These are phyloP conservation scores for Cryptococcus sp. DNA, from an alignment of 1,284 basidiomycete genomes.

Conservation along the genomic window DNA sequence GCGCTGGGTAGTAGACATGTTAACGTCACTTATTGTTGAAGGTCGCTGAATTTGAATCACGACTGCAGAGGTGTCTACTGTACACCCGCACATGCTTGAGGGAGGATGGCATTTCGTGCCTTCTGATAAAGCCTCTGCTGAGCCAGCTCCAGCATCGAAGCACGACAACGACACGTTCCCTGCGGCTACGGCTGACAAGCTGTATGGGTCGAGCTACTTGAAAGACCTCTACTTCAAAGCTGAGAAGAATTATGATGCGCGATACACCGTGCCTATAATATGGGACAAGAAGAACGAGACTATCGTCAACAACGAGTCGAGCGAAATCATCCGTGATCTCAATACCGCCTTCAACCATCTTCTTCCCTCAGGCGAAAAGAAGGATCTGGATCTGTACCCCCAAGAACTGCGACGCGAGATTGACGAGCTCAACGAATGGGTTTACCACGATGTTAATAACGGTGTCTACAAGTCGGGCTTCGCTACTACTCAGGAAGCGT, in stretches of 20 bases:
- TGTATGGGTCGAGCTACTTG: constrained; percentile 70
- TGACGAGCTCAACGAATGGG: constrained; percentile 83
- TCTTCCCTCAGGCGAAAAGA: constrained; percentile 64
- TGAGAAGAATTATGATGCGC: constrained; percentile 64
- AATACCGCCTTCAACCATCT: constrained; percentile 77
- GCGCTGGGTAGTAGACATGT: neutral
- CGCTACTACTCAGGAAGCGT: constrained; percentile 77
- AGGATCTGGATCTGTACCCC: constrained; percentile 76
- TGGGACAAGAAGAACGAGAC: constrained; percentile 91
- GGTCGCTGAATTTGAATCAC: neutral
- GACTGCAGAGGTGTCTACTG: constrained; percentile 67
- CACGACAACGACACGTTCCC: constrained; percentile 63
- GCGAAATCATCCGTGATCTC: constrained; percentile 90
- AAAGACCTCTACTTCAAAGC: constrained; percentile 83
- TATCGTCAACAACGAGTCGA: constrained; percentile 94
- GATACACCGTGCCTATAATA: constrained; percentile 87
- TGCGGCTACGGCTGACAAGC: constrained; percentile 68
- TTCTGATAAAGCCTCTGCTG: constrained; percentile 31
- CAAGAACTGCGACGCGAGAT: constrained; percentile 71
- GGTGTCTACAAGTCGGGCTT: constrained; percentile 82
- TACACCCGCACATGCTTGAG: constrained; percentile 81
- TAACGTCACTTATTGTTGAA: neutral
- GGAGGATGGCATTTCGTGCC: constrained; percentile 85
- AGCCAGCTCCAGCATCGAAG: constrained; percentile 30
- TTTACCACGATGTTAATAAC: constrained; percentile 69